These are phyloP conservation scores for Cerioporus squamosus DNA, from an alignment of 1,284 basidiomycete genomes.

Conservation along the genomic window DNA sequence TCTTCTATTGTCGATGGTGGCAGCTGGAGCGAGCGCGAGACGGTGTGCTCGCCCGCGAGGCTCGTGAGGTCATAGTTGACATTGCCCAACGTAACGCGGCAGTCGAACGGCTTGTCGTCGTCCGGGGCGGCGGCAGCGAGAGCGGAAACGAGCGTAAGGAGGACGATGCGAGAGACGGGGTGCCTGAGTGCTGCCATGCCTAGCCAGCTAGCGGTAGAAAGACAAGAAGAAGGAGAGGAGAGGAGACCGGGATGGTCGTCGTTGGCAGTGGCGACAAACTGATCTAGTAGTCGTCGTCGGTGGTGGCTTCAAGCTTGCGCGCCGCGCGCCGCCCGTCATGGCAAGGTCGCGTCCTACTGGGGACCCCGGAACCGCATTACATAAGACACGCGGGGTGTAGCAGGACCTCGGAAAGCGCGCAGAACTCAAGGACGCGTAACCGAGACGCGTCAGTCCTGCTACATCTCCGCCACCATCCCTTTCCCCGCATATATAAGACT, in stretches of 20 bases:
- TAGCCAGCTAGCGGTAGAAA: constrained; percentile 1
- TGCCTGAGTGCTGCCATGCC: constrained; percentile 32
- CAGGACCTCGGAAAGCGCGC: constrained; percentile 23
- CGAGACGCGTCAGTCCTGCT: constrained; percentile 30
- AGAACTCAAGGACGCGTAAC: constrained; percentile 25
- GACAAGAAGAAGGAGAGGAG: neutral
- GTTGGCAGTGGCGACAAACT: neutral
- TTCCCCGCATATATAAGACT: neutral
- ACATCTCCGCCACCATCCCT: constrained; percentile 6
- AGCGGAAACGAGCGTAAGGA: constrained; percentile 40
- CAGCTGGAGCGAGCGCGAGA: constrained; percentile 41
- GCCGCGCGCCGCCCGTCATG: constrained; percentile 5
- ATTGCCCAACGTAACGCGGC: constrained; percentile 50
- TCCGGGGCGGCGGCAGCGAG: constrained; percentile 44
- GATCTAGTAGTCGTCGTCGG: neutral
- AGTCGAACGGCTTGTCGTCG: constrained; percentile 50
- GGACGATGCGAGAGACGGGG: constrained; percentile 31
- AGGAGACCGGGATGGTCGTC: constrained; percentile 6
- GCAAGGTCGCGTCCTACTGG: constrained; percentile 7
- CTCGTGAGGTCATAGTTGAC: constrained; percentile 62
- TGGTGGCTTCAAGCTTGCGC: neutral
- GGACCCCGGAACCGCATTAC: constrained; percentile 28
- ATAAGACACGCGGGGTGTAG: constrained; percentile 40
- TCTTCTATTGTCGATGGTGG: constrained; percentile 45
- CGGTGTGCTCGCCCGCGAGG: constrained; percentile 53